Evolutionary conservation across 306 rosid species (phyloP), one percentile per base, ranked within the genome.

Genomic region (Rubus idaeus): DNA sequence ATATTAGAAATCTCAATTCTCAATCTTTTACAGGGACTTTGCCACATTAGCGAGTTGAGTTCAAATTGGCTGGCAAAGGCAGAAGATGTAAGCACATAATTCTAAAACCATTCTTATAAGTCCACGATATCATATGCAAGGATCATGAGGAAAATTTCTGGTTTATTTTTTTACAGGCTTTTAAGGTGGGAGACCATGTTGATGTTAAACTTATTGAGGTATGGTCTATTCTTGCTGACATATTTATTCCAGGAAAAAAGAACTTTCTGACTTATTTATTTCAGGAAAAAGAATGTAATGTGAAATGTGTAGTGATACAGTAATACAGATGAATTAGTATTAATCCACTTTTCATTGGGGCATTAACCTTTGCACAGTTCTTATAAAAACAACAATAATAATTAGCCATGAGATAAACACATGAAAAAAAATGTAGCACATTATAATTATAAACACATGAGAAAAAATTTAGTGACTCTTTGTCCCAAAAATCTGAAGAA

Each of bases 121-220:
- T 64, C 16, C 17, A 6, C 0, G 45, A 17, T 16, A 64, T 64
- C 44, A 64, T 39, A 30, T 78, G 58, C 30, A 42, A 58, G 8
- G 65, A 40, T 73, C 56, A 70, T 63, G 53, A 46, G 12, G 17
- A 66, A 46, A 53, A 57, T 57, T 30, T 30, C 64, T 46, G 73
- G 42, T 71, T 71, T 63, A 18, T 86, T 45, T 53, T 89, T 52
- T 70, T 71, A n/a, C 90, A 95, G 97, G 98, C 79, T 80, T 82
- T 89, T 87, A 89, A 90, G 84, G 93, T 89, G 65, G 98, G 98
- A 78, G 97, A 95, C 63, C 87, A 75, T 42, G 60, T 95, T 47
- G 98, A 95, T 84, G 98, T 95, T 70, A 95, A 95, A 88, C 97
- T 95, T 83, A 87, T 84, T 80, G 97, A 95, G 98, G 98, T 95